Base-by-base conservation (phyloP, 2,329 filamentous ascomycete genomes). In the Hirsutella rhossiliensis region DNA sequence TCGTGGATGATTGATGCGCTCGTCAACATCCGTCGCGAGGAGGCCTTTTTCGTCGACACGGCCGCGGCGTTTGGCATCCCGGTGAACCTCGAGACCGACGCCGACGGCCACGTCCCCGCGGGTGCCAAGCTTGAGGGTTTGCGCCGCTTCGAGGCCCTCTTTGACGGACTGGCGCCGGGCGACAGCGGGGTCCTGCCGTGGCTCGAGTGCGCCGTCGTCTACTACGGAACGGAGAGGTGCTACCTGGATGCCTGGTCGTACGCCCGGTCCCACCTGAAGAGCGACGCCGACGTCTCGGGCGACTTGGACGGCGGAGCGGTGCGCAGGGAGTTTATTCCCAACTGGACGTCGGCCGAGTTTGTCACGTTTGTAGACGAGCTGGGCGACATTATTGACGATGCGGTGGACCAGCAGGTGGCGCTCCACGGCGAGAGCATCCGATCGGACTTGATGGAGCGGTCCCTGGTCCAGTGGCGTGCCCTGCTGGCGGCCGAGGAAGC, bases 141-240 rank as follows among this genome's bases (percentile, higher is more conserved):
- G 8, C 48, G 51, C 3, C 58, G 64, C 36, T 64, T 66, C 48
- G 58, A 66, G 41, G 48, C 48, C 18, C 73, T 85, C 5, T 73
- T 78, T 45, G 71, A 68, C n/a, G 71, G 70, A 4, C 67, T 74
- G 29, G 29, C 29, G 29, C 8, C 29, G 29, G 29, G 13, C 8
- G 29, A 31, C 8, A 13, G 13, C 8, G 29, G 13, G 29, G 29
- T 8, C 8, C 8, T 31, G 29, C 29, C 29, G 29, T 31, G 29
- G 29, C 29, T 88, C 3, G 82, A 87, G 56, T 82, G 80, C 6
- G 68, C 86, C 48, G 73, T 86, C 3, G 71, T 85, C n/a, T 73
- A 88, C 20, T 89, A 82, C 79, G 79, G 78, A n/a, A 87, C 81
- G 1, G 84, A 90, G 62, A 76, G 69, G 40, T 73, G 71, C 47